Percentiles rank a stretch among this genome's conserved stretches.
These are phyloP conservation scores for Sporothrix globosa DNA, from an alignment of 2,329 filamentous ascomycete genomes.

Conservation along the genomic window DNA sequence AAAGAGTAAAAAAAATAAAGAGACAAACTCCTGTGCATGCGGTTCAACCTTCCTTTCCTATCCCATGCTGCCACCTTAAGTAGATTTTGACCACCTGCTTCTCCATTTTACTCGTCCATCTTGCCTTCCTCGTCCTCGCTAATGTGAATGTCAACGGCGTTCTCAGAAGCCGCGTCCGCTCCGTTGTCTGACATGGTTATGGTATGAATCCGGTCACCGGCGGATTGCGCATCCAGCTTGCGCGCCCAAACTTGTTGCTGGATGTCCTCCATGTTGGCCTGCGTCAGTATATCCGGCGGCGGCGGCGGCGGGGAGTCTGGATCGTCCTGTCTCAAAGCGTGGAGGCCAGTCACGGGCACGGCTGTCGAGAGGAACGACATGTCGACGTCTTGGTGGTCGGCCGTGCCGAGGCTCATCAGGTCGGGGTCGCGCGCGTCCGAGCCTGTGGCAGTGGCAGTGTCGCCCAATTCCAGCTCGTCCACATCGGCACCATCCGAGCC, in stretches of 20 bases:
- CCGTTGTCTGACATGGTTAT: slow-evolving; percentile 41
- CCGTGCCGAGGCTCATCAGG: slow-evolving; percentile 31
- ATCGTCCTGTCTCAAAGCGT: slow-evolving; percentile 24
- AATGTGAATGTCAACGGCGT: slow-evolving; percentile 56
- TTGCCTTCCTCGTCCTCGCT: slow-evolving; percentile 45
- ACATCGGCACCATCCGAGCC: slow-evolving; percentile 31
- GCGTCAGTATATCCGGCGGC: slow-evolving; percentile 36
- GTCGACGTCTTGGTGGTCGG: slow-evolving; percentile 31
- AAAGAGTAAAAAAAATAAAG: background rate
- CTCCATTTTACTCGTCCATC: slow-evolving; percentile 26
- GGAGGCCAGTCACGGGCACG: slow-evolving; percentile 28
- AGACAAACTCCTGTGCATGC: slow-evolving; percentile 19
- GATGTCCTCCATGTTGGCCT: slow-evolving; percentile 40
- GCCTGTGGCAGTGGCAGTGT: slow-evolving; percentile 17
- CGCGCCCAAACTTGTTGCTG: slow-evolving; percentile 45
- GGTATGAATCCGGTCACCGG: slow-evolving; percentile 45
- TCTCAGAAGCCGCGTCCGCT: slow-evolving; percentile 48
- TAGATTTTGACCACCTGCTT: background rate
- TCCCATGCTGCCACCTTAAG: background rate
- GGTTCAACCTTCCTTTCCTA: background rate
- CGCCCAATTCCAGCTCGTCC: slow-evolving; percentile 32
- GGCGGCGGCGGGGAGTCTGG: slow-evolving; percentile 34
- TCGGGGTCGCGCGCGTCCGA: slow-evolving; percentile 24
- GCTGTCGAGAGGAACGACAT: slow-evolving; percentile 30
- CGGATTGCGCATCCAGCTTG: slow-evolving; percentile 40